A percentile compares a stretch with the other conserved stretches of the same genome.
These are phyloP conservation scores for Spirogloea muscicola DNA, from an alignment of 139 green algal genomes.

Conservation along the genomic window DNA sequence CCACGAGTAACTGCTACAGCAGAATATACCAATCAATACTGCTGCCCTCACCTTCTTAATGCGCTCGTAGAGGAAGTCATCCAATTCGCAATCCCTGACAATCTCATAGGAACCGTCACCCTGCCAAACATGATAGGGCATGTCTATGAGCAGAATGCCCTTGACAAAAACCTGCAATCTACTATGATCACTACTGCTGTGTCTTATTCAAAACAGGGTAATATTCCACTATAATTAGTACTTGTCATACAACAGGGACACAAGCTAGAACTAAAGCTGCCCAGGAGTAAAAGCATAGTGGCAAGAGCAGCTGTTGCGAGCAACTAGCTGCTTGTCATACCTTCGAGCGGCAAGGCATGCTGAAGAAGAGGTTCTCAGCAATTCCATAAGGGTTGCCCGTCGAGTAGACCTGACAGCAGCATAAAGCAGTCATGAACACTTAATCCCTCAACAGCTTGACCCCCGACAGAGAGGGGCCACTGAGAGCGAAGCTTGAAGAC, in stretches of 20 bases:
- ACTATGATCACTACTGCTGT: slow-evolving; percentile 1
- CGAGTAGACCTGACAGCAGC: slow-evolving; percentile 47
- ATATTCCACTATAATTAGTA: neutral
- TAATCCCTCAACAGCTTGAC: neutral
- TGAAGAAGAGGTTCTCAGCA: slow-evolving; percentile 79
- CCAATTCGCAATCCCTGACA: slow-evolving; percentile 67
- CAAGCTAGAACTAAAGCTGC: neutral
- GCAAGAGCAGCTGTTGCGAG: neutral
- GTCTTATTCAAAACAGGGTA: neutral
- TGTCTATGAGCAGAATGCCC: neutral
- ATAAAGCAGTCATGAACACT: slow-evolving; percentile 1
- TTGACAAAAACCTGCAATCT: neutral
- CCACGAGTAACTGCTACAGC: neutral
- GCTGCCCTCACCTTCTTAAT: slow-evolving; percentile 20
- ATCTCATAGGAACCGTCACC: slow-evolving; percentile 85
- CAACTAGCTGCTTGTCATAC: slow-evolving; percentile 1
- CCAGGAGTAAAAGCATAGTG: neutral
- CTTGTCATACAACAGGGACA: neutral
- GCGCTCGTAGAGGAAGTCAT: slow-evolving; percentile 58
- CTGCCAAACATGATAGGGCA: slow-evolving; percentile 51
- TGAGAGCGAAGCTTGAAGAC: neutral
- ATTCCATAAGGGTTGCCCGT: slow-evolving; percentile 90
- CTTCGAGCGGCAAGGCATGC: slow-evolving; percentile 75
- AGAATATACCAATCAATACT: neutral
- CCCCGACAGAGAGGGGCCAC: neutral